A percentile compares a stretch with the other conserved stretches of the same genome.
Evolutionary conservation across 1,139 yeast genomes (phyloP).

Genomic region (Candida smagusa): DNA sequence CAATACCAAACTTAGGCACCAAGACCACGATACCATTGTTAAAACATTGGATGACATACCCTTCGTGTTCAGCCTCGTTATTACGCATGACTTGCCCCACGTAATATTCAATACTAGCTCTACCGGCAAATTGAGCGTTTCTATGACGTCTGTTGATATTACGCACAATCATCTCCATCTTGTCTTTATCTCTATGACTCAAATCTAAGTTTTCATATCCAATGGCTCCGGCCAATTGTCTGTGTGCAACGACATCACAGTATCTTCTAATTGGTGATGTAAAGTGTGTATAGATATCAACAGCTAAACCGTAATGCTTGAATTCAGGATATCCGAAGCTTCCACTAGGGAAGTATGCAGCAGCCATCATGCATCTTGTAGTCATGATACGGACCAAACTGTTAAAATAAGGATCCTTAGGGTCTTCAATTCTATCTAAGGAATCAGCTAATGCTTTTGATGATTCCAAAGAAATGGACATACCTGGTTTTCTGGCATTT

Average conservation of each 20-base stretch:
- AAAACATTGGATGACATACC: constrained; percentile 88
- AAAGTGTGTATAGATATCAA: constrained; percentile 96
- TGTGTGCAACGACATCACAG: constrained; percentile 95
- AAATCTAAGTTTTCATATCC: constrained; percentile 84
- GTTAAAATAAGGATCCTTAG: constrained; percentile 84
- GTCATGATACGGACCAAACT: constrained; percentile 95
- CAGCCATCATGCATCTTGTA: constrained; percentile 99
- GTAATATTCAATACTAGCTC: constrained; percentile 95
- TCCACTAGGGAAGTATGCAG: constrained; percentile 96
- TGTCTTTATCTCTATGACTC: constrained; percentile 80
- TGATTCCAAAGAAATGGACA: constrained; percentile 75
- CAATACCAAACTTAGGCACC: constrained; percentile 97
- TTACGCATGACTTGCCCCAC: constrained; percentile 97
- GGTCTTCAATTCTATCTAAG: constrained; percentile 80
- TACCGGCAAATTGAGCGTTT: constrained; percentile 97
- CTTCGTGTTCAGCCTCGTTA: constrained; percentile 72
- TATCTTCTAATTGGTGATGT: constrained; percentile 98
- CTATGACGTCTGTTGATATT: constrained; percentile 94
- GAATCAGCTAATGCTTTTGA: constrained; percentile 94
- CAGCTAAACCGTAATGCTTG: constrained; percentile 95
- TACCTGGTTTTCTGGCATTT: constrained; percentile 70
- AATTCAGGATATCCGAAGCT: constrained; percentile 89
- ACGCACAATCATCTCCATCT: constrained; percentile 85
- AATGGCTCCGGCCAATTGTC: constrained; percentile 96
- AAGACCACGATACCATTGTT: constrained; percentile 92